These are phyloP conservation scores for Colletotrichum ledebouriae DNA, from an alignment of 2,329 filamentous ascomycete genomes.

Conservation along the genomic window DNA sequence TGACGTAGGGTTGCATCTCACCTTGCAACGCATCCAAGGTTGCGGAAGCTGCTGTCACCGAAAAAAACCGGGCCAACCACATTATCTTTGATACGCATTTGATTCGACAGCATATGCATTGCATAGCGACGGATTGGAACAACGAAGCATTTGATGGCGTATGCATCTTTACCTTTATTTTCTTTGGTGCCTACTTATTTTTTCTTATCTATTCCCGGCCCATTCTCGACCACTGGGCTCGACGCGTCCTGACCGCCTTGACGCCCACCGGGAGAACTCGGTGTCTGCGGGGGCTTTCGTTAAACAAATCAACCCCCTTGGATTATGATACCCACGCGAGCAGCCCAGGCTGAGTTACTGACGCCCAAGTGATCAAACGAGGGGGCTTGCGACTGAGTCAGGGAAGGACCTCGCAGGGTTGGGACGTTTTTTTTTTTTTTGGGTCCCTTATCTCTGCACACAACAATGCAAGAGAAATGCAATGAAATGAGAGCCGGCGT, in stretches of 20 bases:
- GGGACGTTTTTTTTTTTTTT: slow-evolving; percentile 12
- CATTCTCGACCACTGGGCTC: slow-evolving; percentile 7
- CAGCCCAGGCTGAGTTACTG: slow-evolving; percentile 34
- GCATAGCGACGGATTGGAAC: slow-evolving; percentile 40
- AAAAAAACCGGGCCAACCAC: slow-evolving; percentile 18
- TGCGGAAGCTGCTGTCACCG: slow-evolving; percentile 20
- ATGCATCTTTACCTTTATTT: slow-evolving; percentile 18
- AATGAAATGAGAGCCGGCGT: slow-evolving; percentile 23
- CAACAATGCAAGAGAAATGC: slow-evolving; percentile 15
- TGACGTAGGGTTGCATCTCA: slow-evolving; percentile 21
- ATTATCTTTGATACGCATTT: slow-evolving; percentile 16
- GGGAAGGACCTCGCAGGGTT: slow-evolving; percentile 19
- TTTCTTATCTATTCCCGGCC: neutral
- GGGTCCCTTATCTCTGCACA: slow-evolving; percentile 20
- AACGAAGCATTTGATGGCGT: slow-evolving; percentile 38
- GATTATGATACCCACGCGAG: slow-evolving; percentile 17
- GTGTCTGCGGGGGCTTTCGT: slow-evolving; percentile 26
- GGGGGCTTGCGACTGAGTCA: slow-evolving; percentile 31
- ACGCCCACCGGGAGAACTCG: slow-evolving; percentile 8
- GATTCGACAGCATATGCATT: slow-evolving; percentile 41
- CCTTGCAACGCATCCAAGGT: slow-evolving; percentile 26
- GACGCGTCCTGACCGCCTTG: slow-evolving; percentile 4
- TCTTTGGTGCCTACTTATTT: neutral
- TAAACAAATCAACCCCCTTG: slow-evolving; percentile 11
- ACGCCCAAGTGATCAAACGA: slow-evolving; percentile 33